Evolutionary conservation across 495 filamentous ascomycete species (phyloP), one percentile per base, ranked within the genome.

Genomic region (Mytilinidion resinicola): DNA sequence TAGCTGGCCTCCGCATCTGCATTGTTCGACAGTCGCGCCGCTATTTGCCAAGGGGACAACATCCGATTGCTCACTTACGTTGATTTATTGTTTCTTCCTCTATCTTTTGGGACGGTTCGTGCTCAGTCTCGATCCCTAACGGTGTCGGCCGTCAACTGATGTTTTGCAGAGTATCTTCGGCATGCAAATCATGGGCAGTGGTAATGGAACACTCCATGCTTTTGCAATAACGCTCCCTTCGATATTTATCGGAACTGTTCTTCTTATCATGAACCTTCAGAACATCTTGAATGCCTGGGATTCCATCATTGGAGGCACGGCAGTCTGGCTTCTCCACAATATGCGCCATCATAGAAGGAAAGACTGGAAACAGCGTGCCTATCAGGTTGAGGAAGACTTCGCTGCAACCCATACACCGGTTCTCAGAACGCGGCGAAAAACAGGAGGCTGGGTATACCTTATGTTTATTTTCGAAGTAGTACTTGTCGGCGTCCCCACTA

Each of bases 1-100:
- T 42, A 49, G 33, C 56, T 63, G 1, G 53, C 62, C 15, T 47
- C 39, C 21, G 56, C 56, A n/a, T 63, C 60, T n/a, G 47, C 56
- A 9, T 15, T 63, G 15, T 54, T 63, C 47, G 60, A 63, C 21
- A 53, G 47, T 38, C 57, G 60, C 33, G 53, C 51, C 9, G 38
- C 60, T 3, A 48, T 59, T 0, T 25, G 53, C 25, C 60, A 63
- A 39, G 51, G 57, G 9, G 56, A 63, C 17, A 63, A 63, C 12
- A 62, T 62, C 51, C 59, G 59, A 12, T 43, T 62, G 5, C 38
- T 62, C 14, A 62, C 59, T 3, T 53, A 58, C 11, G 43, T 63
- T 17, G 51, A 59, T 38, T 46, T 63, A 1, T 15, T 63, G 1
- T 63, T 63, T 58, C 38, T 63, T 17, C 60, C 60, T 17, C 44